Percentiles rank a stretch among this genome's conserved stretches.
phyloP scores from a whole-genome alignment of 1,284 basidiomycete species.

The Coriolopsis trogii region DNA sequence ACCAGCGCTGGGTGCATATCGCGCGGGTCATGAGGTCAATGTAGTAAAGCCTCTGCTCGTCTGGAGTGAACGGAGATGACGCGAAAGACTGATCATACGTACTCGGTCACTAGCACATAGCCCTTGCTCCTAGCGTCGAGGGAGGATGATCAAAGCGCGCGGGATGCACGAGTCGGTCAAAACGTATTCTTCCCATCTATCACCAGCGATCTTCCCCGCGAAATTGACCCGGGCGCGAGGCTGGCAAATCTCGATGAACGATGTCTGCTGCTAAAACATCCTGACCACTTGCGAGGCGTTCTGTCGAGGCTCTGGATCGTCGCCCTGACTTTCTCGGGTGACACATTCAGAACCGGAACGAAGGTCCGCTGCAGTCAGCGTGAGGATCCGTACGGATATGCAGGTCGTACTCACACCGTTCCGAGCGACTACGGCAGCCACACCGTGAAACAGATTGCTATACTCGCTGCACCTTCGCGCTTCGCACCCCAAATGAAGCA shows the following conservation, averaged over 20 bases:
- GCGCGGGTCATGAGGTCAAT: conserved; percentile 2
- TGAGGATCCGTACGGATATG: background rate
- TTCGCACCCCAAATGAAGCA: conserved; percentile 15
- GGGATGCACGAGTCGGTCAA: background rate
- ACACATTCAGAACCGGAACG: conserved; percentile 13
- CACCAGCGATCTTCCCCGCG: background rate
- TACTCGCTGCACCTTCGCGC: conserved; percentile 6
- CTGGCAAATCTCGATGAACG: conserved; percentile 4
- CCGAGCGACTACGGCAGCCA: conserved; percentile 8
- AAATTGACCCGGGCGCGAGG: background rate
- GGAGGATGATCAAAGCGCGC: background rate
- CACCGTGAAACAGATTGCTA: conserved; percentile 5
- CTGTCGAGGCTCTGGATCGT: conserved; percentile 13
- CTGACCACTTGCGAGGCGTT: conserved; percentile 7
- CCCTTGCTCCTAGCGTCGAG: background rate
- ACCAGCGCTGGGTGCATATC: background rate
- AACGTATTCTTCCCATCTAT: background rate
- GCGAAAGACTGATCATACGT: background rate
- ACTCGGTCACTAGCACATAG: background rate
- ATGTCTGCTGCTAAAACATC: conserved; percentile 5
- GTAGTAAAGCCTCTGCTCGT: conserved; percentile 2
- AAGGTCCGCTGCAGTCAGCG: background rate
- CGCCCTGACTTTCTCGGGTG: conserved; percentile 6
- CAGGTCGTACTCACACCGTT: background rate
- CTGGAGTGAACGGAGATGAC: conserved; percentile 6